A percentile compares a stretch with the other conserved stretches of the same genome.
These are phyloP conservation scores for Helianthus tuberosus DNA, from an alignment of 129 eudicot species.

Conservation along the genomic window DNA sequence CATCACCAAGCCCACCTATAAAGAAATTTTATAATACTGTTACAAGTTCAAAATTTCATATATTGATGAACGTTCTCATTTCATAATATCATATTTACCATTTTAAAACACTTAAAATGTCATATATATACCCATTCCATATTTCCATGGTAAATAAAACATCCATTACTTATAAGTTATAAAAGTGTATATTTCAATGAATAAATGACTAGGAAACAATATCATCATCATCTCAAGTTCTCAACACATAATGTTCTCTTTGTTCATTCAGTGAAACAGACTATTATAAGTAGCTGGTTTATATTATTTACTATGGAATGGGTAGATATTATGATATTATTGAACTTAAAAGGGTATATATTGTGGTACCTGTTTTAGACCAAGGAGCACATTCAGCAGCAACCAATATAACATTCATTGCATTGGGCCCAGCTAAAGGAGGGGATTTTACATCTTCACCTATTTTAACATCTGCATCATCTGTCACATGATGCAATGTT, in stretches of 20 bases:
- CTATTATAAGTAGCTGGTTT: not conserved
- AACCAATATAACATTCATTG: constrained; percentile 84
- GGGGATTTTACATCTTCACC: constrained; percentile 58
- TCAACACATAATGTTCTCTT: not conserved
- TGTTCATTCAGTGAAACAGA: not conserved
- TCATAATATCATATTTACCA: not conserved
- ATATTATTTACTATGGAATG: not conserved
- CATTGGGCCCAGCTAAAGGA: constrained; percentile 87
- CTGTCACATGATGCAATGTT: constrained; percentile 13
- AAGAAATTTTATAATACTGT: not conserved
- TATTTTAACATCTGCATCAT: constrained; percentile 33
- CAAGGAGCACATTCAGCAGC: constrained; percentile 98
- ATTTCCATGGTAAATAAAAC: constrained; percentile 1
- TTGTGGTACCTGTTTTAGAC: constrained; percentile 75
- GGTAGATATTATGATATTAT: not conserved
- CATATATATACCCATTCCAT: not conserved
- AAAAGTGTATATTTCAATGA: not conserved
- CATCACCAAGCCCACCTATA: constrained; percentile 99
- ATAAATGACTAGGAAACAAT: not conserved
- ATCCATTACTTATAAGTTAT: not conserved
- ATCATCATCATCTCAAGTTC: not conserved
- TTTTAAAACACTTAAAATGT: too few species aligned
- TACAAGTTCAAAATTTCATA: not conserved
- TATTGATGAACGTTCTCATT: not conserved
- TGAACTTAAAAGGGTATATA: not conserved